Evolutionary conservation across 2,329 filamentous ascomycete genomes (phyloP).

Genomic region (Ilyonectria sp.): DNA sequence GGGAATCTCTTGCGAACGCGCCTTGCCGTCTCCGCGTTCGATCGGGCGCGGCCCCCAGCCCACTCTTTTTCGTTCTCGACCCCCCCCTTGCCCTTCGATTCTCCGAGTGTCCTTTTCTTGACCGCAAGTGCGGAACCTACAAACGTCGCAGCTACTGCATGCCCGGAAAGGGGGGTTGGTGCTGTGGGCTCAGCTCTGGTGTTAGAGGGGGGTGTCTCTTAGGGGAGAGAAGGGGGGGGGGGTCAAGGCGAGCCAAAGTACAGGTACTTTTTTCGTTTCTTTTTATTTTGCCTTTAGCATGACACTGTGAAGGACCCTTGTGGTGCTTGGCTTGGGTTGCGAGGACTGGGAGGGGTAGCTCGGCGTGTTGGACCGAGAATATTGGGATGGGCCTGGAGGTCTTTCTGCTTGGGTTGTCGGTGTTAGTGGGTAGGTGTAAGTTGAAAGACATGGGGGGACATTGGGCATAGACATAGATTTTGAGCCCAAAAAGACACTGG

Average conservation of each 20-base stretch:
- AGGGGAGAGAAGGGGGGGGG: neutral
- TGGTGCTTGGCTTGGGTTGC: conserved; percentile 10
- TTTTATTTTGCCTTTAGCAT: conserved; percentile 6
- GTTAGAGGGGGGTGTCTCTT: neutral
- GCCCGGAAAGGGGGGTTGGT: conserved; percentile 14
- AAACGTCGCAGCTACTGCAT: conserved; percentile 9
- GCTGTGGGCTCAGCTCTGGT: conserved; percentile 16
- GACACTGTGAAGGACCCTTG: conserved; percentile 12
- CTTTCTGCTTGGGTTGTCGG: neutral
- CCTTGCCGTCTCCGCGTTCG: conserved; percentile 10
- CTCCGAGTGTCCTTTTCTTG: conserved; percentile 1
- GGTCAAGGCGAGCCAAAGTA: conserved; percentile 16
- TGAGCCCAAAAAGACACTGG: neutral
- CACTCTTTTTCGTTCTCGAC: conserved; percentile 7
- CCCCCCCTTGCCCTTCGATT: neutral
- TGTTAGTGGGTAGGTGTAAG: conserved; percentile 2
- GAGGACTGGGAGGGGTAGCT: conserved; percentile 8
- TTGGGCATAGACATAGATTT: neutral
- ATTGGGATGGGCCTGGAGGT: neutral
- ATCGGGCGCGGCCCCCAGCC: neutral
- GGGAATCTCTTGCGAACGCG: conserved; percentile 18
- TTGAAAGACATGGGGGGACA: neutral
- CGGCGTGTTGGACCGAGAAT: neutral
- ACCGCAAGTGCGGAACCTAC: conserved; percentile 15
- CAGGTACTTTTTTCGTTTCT: conserved; percentile 12